These are phyloP conservation scores for Ustilago nuda DNA, from an alignment of 1,284 basidiomycete genomes.

Conservation along the genomic window DNA sequence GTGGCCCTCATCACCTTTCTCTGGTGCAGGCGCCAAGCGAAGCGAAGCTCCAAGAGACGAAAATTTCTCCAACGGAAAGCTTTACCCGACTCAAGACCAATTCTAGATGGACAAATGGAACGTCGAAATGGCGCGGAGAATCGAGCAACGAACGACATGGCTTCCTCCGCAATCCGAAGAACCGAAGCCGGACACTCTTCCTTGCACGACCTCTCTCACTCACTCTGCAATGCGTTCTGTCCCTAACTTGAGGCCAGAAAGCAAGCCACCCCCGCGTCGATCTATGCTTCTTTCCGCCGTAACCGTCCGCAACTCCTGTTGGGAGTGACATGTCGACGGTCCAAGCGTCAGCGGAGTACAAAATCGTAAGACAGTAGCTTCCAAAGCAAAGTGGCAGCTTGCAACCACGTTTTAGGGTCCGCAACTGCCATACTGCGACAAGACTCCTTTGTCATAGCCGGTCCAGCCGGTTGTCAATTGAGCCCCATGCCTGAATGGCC, in stretches of 20 bases:
- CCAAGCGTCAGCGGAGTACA: background rate
- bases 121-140: background rate
- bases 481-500: background rate
- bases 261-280: conserved; percentile 22
- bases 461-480: conserved; percentile 4
- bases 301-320: background rate
- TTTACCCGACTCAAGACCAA: conserved; percentile 9
- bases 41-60: background rate
- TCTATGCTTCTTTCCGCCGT: background rate
- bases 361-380: background rate
- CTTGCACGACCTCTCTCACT: too few species aligned
- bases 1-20: background rate
- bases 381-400: background rate
- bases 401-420: background rate
- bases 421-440: background rate
- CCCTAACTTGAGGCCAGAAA: conserved; percentile 6
- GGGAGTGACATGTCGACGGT: background rate
- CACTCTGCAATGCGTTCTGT: background rate
- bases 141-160: background rate
- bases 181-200: background rate
- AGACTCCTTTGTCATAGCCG: background rate
- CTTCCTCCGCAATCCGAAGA: conserved; percentile 4
- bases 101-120: background rate
- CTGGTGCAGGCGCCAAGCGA: background rate
- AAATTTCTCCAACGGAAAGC: conserved; percentile 3